These are phyloP conservation scores for Pyronema domesticum DNA, from an alignment of 495 filamentous ascomycete species.

Conservation along the genomic window DNA sequence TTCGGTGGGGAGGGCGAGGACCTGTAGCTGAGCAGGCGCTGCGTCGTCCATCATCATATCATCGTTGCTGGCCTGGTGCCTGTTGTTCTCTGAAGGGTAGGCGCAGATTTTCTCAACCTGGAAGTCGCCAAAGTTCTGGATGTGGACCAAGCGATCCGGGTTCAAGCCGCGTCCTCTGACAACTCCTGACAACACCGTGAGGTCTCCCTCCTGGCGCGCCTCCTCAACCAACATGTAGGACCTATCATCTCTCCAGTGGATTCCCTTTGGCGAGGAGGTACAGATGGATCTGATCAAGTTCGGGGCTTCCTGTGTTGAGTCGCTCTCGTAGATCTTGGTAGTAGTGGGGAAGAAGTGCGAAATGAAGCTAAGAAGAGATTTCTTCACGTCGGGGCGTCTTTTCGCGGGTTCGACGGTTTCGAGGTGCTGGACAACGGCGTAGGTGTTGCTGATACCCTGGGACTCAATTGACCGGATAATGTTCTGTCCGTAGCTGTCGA, in stretches of 20 bases:
- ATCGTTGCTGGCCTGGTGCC: conserved; percentile 30
- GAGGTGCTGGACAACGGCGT: conserved; percentile 62
- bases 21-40: conserved; percentile 29
- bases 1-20: conserved; percentile 49
- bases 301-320: conserved; percentile 70
- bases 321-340: conserved; percentile 71
- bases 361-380: conserved; percentile 75
- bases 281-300: conserved; percentile 82
- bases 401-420: conserved; percentile 63
- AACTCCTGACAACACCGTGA: conserved; percentile 63
- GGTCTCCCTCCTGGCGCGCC: conserved; percentile 44
- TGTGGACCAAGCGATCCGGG: conserved; percentile 70
- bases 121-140: conserved; percentile 89
- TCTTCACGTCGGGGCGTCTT: conserved; percentile 50
- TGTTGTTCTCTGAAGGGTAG: conserved; percentile 31
- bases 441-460: conserved; percentile 76
- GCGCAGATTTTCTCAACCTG: conserved; percentile 54
- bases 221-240: conserved; percentile 89
- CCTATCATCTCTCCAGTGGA: conserved; percentile 81
- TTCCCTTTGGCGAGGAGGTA: conserved; percentile 74
- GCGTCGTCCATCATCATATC: conserved; percentile 48
- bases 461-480: conserved; percentile 73
- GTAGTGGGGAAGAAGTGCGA: conserved; percentile 79
- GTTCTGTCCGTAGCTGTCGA: conserved; percentile 63
- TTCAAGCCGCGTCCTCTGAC: conserved; percentile 76